Percentiles rank a stretch among this genome's conserved stretches.
phyloP scores from a whole-genome alignment of 257 asterid genomes.

The Leonotis leonurus region DNA sequence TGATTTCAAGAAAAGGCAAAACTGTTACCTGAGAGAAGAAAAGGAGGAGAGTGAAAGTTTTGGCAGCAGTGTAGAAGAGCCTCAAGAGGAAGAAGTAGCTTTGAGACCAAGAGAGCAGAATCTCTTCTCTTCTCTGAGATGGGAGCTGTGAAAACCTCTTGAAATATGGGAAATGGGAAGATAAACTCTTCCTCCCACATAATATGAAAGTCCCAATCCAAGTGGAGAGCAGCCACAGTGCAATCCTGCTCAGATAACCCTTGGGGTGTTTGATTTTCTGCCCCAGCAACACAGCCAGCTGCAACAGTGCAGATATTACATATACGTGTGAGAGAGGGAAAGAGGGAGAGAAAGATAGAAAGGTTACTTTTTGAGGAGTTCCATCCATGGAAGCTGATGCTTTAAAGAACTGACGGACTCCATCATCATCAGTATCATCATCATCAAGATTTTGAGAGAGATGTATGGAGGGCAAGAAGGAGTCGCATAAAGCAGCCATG shows the following conservation, averaged over 20 bases:
- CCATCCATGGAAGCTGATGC: slow-evolving; percentile 61
- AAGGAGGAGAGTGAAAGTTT: slow-evolving; percentile 36
- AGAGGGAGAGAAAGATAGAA: background rate
- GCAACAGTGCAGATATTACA: background rate
- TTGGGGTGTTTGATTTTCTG: slow-evolving; percentile 48
- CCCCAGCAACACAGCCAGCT: slow-evolving; percentile 38
- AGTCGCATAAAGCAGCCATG: slow-evolving; percentile 48
- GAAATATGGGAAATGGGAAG: slow-evolving; percentile 44
- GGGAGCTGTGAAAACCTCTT: slow-evolving; percentile 43
- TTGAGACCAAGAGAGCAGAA: slow-evolving; percentile 51
- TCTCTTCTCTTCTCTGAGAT: slow-evolving; percentile 29
- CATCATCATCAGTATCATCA: background rate
- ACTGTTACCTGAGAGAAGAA: slow-evolving; percentile 60
- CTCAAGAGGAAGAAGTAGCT: slow-evolving; percentile 39
- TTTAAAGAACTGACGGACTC: slow-evolving; percentile 24
- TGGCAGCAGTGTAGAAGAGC: slow-evolving; percentile 32
- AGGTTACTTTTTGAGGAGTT: slow-evolving; percentile 49
- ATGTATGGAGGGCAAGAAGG: slow-evolving; percentile 44
- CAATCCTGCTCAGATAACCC: slow-evolving; percentile 27
- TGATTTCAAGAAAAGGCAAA: background rate
- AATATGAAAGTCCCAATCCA: slow-evolving; percentile 54
- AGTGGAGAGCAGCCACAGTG: slow-evolving; percentile 50
- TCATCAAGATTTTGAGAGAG: no score
- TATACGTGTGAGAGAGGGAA: background rate
- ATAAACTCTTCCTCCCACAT: slow-evolving; percentile 52